Percentiles rank a stretch among this genome's conserved stretches.
Conservation (phyloP, 768 basidiomycete species). For the Pleurotus eryngii region DNA sequence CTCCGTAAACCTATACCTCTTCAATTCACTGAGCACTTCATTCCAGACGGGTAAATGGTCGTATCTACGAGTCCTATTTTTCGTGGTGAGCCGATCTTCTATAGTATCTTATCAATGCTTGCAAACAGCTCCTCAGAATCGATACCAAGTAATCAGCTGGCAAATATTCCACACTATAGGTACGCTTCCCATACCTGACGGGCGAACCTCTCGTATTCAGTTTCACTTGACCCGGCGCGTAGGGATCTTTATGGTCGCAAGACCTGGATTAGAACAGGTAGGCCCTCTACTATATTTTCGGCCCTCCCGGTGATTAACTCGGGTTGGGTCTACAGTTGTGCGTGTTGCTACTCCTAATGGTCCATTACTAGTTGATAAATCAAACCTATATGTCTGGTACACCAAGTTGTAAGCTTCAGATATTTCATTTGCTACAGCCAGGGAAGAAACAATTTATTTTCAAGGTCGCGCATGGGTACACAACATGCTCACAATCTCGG, state of each 20-base stretch:
- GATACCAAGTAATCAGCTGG: not conserved
- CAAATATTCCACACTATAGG: not conserved
- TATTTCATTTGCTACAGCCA: not conserved
- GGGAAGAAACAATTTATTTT: too few relatives aligned
- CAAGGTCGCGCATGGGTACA: slow-evolving; percentile 2
- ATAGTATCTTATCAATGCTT: not conserved
- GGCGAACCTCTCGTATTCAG: too few relatives aligned
- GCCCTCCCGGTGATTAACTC: not conserved
- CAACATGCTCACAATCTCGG: not conserved
- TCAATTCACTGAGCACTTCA: not conserved
- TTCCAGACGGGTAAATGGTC: not conserved
- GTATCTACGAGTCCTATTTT: not conserved
- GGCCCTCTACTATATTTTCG: not conserved
- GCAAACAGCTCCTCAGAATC: not conserved
- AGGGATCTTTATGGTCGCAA: not conserved
- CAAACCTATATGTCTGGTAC: not conserved
- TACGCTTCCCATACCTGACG: not conserved
- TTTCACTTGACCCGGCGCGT: not conserved
- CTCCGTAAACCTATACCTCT: not conserved
- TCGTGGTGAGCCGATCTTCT: not conserved
- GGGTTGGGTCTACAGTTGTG: not conserved
- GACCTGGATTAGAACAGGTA: not conserved
- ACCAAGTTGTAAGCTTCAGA: not conserved
- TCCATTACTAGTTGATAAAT: not conserved
- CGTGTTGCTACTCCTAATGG: not conserved